These are phyloP conservation scores for Lachnellula occidentalis DNA, from an alignment of 2,329 filamentous ascomycete genomes.

Conservation along the genomic window DNA sequence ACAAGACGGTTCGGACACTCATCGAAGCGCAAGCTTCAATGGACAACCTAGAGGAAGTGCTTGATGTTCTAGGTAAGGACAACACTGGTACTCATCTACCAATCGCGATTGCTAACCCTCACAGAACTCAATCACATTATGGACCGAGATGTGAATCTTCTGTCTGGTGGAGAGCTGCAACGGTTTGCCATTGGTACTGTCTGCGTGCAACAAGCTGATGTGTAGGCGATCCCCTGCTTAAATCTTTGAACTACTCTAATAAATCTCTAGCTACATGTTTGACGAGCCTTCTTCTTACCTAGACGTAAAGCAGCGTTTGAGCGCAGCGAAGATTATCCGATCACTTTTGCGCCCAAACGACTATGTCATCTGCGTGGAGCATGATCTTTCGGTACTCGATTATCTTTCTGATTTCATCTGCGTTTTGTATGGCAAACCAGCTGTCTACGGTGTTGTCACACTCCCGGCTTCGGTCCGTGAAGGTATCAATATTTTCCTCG, in stretches of 20 bases:
- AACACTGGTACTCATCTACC: neutral
- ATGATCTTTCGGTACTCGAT: slow-evolving; percentile 96
- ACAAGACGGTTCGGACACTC: slow-evolving; percentile 74
- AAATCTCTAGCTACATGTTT: slow-evolving; percentile 72
- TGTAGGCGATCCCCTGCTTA: slow-evolving; percentile 42
- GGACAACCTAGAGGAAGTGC: slow-evolving; percentile 74
- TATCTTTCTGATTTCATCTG: slow-evolving; percentile 99
- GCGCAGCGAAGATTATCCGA: slow-evolving; percentile 86
- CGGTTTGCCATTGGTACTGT: slow-evolving; percentile 95
- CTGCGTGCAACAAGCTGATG: slow-evolving; percentile 92
- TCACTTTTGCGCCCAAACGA: slow-evolving; percentile 82
- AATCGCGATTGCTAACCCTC: neutral
- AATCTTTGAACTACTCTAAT: neutral
- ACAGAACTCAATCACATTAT: slow-evolving; percentile 80
- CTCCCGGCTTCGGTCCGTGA: slow-evolving; percentile 93
- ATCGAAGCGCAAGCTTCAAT: slow-evolving; percentile 72
- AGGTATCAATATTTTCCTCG: slow-evolving; percentile 99
- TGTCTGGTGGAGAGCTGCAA: slow-evolving; percentile 97
- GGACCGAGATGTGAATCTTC: slow-evolving; percentile 81
- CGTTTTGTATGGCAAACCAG: slow-evolving; percentile 91
- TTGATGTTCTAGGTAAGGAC: slow-evolving; percentile 64
- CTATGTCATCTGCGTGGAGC: slow-evolving; percentile 98
- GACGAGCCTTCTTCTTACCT: slow-evolving; percentile 98
- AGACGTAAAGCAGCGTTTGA: slow-evolving; percentile 98
- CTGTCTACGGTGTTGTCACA: slow-evolving; percentile 96